Base-by-base conservation (phyloP, 441 rosid species). In the Syzygium syzygioides region DNA sequence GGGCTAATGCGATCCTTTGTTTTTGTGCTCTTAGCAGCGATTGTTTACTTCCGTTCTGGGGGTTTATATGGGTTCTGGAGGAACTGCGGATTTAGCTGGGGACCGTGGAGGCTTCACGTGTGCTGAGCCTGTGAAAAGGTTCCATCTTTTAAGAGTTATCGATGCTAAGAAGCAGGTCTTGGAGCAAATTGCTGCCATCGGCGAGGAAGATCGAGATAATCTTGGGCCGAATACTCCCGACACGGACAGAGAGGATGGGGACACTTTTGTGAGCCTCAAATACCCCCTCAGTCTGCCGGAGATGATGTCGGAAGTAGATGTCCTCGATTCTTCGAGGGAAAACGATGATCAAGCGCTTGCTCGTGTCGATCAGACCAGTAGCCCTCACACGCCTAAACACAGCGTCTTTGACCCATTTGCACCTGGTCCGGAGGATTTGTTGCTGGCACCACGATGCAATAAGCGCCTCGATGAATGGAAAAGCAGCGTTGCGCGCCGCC, bases 181-280 rank as follows among this genome's bases (percentile, higher is more conserved):
- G 83, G 50, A 41, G 30, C 32, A 54, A 68, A 56, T 53, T n/a
- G 7, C 68, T 17, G 48, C 37, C n/a, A 15, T 83, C 7, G 55
- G 30, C 25, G 23, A 57, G 7, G 86, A 79, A 50, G 45, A 87
- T 55, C 54, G 48, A 60, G 90, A 64, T 83, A 89, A 92, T 84
- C 90, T 93, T 26, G 94, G 88, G 62, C 96, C 99, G 19, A 87
- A 88, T 28, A 94, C 97, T n/a, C 96, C 96, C 56, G 94, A 91
- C 87, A 54, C 90, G 6, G 84, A 87, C 79, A 92, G 91, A 90
- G 96, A 94, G 86, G 92, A 87, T 89, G 93, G 94, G 87, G 91
- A 94, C 55, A 18, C 15, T 55, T 55, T 26, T 34, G 62, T 23
- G 87, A 50, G 90, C 86, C 89, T 89, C 48, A 92, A 92, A 48